Evolutionary conservation across 2,329 filamentous ascomycete genomes (phyloP).

Genomic region (Phialophora expanda): DNA sequence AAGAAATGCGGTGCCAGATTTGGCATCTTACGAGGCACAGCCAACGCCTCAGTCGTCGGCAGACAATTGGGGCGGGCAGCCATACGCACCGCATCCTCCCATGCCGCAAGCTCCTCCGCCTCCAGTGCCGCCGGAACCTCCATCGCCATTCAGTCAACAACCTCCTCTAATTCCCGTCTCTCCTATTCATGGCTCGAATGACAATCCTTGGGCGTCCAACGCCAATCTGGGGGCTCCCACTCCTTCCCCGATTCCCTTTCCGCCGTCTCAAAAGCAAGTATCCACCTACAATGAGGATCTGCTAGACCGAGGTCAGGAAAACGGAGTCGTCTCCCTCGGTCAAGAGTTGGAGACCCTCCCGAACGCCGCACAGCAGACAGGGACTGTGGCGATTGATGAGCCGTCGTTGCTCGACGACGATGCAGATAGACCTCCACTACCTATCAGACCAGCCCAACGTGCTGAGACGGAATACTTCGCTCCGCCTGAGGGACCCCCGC

Average conservation of each 20-base stretch:
- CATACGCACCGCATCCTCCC: slow-evolving; percentile 20
- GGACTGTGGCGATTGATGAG: slow-evolving; percentile 20
- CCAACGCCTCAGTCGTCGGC: slow-evolving; percentile 10
- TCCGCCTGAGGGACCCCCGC: slow-evolving; percentile 30
- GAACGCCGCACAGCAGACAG: slow-evolving; percentile 17
- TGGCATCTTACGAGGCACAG: slow-evolving; percentile 18
- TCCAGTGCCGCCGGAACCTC: slow-evolving; percentile 27
- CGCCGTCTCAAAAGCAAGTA: slow-evolving; percentile 33
- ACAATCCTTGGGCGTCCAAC: slow-evolving; percentile 37
- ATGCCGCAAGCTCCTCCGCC: slow-evolving; percentile 34
- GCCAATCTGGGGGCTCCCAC: slow-evolving; percentile 19
- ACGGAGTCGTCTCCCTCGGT: slow-evolving; percentile 28
- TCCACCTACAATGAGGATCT: slow-evolving; percentile 34
- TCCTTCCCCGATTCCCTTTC: slow-evolving; percentile 33
- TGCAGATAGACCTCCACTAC: slow-evolving; percentile 33
- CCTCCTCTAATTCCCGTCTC: slow-evolving; percentile 31
- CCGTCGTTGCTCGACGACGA: slow-evolving; percentile 36
- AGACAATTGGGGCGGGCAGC: slow-evolving; percentile 15
- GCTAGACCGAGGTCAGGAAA: slow-evolving; percentile 33
- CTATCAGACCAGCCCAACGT: slow-evolving; percentile 19
- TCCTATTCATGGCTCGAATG: slow-evolving; percentile 22
- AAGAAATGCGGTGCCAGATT: not conserved
- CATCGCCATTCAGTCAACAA: slow-evolving; percentile 33
- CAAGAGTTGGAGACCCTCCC: slow-evolving; percentile 32
- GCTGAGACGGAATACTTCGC: slow-evolving; percentile 27